Base-by-base conservation (phyloP, 805 yeast species). In the Metschnikowia sp. region DNA sequence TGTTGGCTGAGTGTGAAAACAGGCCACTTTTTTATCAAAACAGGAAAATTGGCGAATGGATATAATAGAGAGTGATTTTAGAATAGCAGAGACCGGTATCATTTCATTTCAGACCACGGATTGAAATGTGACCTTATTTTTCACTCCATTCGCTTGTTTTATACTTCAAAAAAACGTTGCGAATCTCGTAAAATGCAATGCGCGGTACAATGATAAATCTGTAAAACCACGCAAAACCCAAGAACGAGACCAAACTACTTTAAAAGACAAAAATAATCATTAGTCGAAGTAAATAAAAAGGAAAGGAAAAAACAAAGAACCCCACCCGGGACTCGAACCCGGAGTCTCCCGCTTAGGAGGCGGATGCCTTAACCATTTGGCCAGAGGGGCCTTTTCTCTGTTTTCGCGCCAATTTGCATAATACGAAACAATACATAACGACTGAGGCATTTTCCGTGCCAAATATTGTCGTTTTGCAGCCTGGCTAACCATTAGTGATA, bases 311-410 rank as follows among this genome's bases (percentile, higher is more conserved):
- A 31, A 8, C 29, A 40, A 45, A n/a, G 3, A 62, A 61, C 67
- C 66, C 65, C 62, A 63, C 67, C 65, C 67, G 67, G 64, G 67
- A 63, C 65, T 63, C 66, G 67, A 63, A 63, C 67, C 64, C 67
- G 67, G 64, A 63, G 66, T 63, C 67, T 63, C 61, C 67, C 67
- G 64, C 66, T 61, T 63, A 62, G 65, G 66, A 61, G 65, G 65
- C 76, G 75, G 76, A 70, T 72, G 77, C 77, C 76, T 72, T 72
- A 72, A 72, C 77, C 76, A 74, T 72, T 72, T 70, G 76, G 76
- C 77, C 76, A 72, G 76, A 72, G 68, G 75, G 73, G 76, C 75
- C 30, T 22, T 22, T 22, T 22, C 26, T 22, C 5, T 22, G 26
- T 7, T 22, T 22, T 22, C 7, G 26, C 26, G 26, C 4, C 7